Evolutionary conservation across 192 early-diverging fungal genomes (phyloP), one percentile per base, ranked within the genome.

Genomic region (Backusella circina): DNA sequence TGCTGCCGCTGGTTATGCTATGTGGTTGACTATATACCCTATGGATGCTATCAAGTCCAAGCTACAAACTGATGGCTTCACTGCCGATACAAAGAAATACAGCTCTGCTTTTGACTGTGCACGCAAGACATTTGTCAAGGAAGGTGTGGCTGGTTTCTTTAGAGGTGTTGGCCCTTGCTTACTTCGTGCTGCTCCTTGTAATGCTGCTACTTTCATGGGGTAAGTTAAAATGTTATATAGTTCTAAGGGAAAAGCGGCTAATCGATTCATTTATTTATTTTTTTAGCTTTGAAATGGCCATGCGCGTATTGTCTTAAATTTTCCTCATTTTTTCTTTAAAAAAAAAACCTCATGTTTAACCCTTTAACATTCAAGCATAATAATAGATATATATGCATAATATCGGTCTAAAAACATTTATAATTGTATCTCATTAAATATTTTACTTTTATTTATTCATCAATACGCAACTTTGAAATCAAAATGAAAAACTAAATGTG

Each of bases 11-110:
- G 97, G 97, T 5, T 85, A 92, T 71, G 83, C 87, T 30, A 83
- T 93, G 67, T 93, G 92, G 92, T 57, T 89, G 18, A 88, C 90
- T 5, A 88, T 95, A n/a, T 99, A 96, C 82, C 97, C 97, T 33
- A 88, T 97, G 35, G 96, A 98, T 84, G 89, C 92, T 50, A 88
- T 99, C 83, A 99, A 99, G 85, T 94, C 93, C 83, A 95, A 95
- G 83, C 79, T 99, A 47, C 97, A 99, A 82, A 97, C 95, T 8
- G 96, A 99, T 79, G 89, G 87, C 1, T 95, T 99, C 79, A 84
- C 88, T 18, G 75, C 81, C 0, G 71, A 68, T 5, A 85, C 86
- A 9, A 87, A 90, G 72, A 86, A 90, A 76, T 99, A 96, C 82
- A 86, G 69, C 38, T 89, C 91, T 23, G 82, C 89, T 3, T 13